Base-by-base conservation (phyloP, 495 filamentous ascomycete species). In the Pyrenopolyporus hunteri region DNA sequence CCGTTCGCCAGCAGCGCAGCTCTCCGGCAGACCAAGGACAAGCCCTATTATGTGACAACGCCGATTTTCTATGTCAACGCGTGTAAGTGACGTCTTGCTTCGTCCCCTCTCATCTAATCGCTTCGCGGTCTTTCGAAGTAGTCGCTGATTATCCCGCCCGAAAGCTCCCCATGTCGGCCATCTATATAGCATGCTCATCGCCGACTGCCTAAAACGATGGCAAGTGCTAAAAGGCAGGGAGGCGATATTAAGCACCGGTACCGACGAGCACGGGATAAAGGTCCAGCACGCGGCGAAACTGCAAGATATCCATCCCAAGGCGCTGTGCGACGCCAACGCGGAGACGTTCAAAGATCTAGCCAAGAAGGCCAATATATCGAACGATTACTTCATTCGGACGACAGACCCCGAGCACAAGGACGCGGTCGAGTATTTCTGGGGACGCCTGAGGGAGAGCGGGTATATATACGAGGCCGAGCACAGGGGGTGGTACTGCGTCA, bases 51-150 rank as follows among this genome's bases (percentile, higher is more conserved):
- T 82, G 81, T 97, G 65, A 98, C 94, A 2, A 92, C 91, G 5
- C 94, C 94, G 5, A 99, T 99, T 43, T 99, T 98, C 80, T 99
- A 99, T 70, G 95, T 98, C 73, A 99, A 99, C 82, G 91, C 93
- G 17, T 87, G 92, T 95, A 80, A 63, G 78, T 57, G 7, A 4
- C 5, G 35, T 14, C 51, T 1, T n/a, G 19, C 9, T 25, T 46
- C 36, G n/a, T 17, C n/a, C 6, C 13, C n/a, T 19, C 8, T 1
- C 17, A n/a, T 39, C 28, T 29, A 29, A 29, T n/a, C n/a, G n/a
- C n/a, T n/a, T n/a, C n/a, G n/a, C n/a, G n/a, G n/a, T n/a, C n/a
- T n/a, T n/a, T n/a, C n/a, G n/a, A n/a, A 26, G 3, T 35, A 22
- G 33, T 13, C 13, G 46, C 50, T 64, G 23, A 65, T 32, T 32